These are phyloP conservation scores for Diplodia corticola DNA, from an alignment of 2,329 filamentous ascomycete genomes.

Conservation along the genomic window DNA sequence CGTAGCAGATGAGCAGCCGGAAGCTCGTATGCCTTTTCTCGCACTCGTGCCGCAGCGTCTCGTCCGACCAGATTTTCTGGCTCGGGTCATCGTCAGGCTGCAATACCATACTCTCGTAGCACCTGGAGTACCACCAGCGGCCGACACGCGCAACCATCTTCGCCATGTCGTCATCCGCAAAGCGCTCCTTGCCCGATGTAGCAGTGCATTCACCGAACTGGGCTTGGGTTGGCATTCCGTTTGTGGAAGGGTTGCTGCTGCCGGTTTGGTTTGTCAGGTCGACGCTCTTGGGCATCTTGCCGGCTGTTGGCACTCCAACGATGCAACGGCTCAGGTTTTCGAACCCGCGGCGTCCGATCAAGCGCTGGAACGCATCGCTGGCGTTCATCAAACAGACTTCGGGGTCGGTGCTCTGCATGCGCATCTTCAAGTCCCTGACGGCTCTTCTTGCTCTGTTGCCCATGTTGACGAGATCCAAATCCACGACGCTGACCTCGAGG, in stretches of 20 bases:
- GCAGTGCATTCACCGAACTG: conserved; percentile 55
- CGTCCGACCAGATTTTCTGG: conserved; percentile 77
- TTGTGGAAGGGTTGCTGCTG: background rate
- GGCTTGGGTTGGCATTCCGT: conserved; percentile 43
- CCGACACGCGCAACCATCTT: conserved; percentile 91
- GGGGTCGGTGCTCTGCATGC: conserved; percentile 62
- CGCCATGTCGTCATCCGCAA: conserved; percentile 74
- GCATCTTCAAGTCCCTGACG: conserved; percentile 70
- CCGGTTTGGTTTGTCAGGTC: conserved; percentile 23
- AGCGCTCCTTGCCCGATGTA: background rate
- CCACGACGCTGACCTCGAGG: conserved; percentile 76
- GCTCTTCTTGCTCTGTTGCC: conserved; percentile 68
- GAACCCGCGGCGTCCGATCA: conserved; percentile 70
- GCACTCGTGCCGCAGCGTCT: conserved; percentile 75
- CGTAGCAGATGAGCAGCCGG: conserved; percentile 88
- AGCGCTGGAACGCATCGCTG: conserved; percentile 55
- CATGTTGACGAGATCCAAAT: conserved; percentile 82
- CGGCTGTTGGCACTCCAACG: conserved; percentile 72
- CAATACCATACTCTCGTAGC: conserved; percentile 67
- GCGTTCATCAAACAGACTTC: conserved; percentile 60
- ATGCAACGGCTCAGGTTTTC: conserved; percentile 72
- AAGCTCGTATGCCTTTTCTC: conserved; percentile 84
- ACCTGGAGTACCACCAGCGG: conserved; percentile 93
- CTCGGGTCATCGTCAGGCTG: conserved; percentile 32
- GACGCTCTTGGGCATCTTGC: conserved; percentile 42